phyloP scores from a whole-genome alignment of 805 yeast genomes.

The Kluyveromyces aestuarii region DNA sequence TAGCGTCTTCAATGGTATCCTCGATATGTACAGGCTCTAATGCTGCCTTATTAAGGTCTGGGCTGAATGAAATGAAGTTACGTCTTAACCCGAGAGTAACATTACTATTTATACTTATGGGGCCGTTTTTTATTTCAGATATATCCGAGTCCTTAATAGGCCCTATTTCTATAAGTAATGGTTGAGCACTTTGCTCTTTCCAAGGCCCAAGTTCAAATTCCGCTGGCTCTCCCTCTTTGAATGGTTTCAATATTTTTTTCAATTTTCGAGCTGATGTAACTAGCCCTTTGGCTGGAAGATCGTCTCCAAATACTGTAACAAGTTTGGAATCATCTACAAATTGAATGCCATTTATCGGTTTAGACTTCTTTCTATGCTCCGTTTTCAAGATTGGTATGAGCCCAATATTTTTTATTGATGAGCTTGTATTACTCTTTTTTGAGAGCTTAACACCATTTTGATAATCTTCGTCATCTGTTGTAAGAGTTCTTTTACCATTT shows the following conservation, averaged over 20 bases:
- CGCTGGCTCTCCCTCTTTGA: slow-evolving; percentile 27
- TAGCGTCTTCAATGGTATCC: slow-evolving; percentile 7
- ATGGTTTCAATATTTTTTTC: slow-evolving; percentile 25
- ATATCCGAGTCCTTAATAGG: slow-evolving; percentile 21
- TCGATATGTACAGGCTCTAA: slow-evolving; percentile 20
- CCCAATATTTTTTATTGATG: background rate
- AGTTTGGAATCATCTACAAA: slow-evolving; percentile 20
- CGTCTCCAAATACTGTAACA: slow-evolving; percentile 27
- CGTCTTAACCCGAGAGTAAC: slow-evolving; percentile 17
- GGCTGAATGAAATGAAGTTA: slow-evolving; percentile 20
- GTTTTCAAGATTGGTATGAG: slow-evolving; percentile 10
- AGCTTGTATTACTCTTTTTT: background rate
- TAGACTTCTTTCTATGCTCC: slow-evolving; percentile 6
- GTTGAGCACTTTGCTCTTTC: slow-evolving; percentile 12
- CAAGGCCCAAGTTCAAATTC: slow-evolving; percentile 18
- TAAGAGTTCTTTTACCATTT: slow-evolving; percentile 11
- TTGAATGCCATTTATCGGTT: slow-evolving; percentile 10
- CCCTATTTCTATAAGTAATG: slow-evolving; percentile 9
- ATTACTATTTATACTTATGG: slow-evolving; percentile 18
- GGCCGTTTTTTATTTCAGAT: slow-evolving; percentile 22
- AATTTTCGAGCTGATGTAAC: slow-evolving; percentile 21
- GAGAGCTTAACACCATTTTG: background rate
- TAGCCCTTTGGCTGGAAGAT: slow-evolving; percentile 22
- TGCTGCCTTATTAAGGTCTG: slow-evolving; percentile 19
- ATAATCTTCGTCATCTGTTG: background rate